Evolutionary conservation across 2,329 filamentous ascomycete species (phyloP).

Genomic region (Fusarium agapanthi): DNA sequence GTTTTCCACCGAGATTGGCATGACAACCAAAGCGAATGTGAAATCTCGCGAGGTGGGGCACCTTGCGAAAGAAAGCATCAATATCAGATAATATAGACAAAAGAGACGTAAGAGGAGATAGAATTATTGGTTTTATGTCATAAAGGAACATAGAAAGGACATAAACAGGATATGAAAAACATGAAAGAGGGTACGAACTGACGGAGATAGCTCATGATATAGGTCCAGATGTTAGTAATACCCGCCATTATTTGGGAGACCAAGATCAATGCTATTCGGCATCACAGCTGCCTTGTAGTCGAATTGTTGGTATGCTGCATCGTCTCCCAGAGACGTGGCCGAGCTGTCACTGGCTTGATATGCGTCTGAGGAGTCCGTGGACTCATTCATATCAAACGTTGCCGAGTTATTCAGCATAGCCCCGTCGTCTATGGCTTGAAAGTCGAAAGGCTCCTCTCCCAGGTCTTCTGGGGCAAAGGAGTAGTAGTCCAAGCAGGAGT

Average conservation of each 20-base stretch:
- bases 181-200: not conserved
- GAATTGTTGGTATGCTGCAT: constrained; percentile 10
- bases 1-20: no score
- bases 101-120: not conserved
- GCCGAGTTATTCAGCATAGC: not conserved
- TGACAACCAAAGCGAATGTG: not conserved
- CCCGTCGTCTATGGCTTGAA: not conserved
- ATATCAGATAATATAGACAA: not conserved
- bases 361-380: constrained; percentile 21
- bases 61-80: not conserved
- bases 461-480: not conserved
- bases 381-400: not conserved
- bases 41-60: not conserved
- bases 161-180: not conserved
- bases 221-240: not conserved
- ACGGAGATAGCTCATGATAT: no score
- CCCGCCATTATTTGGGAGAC: not conserved
- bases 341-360: constrained; percentile 24
- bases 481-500: not conserved
- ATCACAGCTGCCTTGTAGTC: constrained; percentile 1
- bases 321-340: constrained; percentile 23
- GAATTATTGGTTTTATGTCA: not conserved
- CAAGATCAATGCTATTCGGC: not conserved
- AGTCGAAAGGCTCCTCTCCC: not conserved
- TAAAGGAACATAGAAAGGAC: not conserved